These are phyloP conservation scores for Solanum chiquidenum DNA, from an alignment of 257 asterid species.

Conservation along the genomic window DNA sequence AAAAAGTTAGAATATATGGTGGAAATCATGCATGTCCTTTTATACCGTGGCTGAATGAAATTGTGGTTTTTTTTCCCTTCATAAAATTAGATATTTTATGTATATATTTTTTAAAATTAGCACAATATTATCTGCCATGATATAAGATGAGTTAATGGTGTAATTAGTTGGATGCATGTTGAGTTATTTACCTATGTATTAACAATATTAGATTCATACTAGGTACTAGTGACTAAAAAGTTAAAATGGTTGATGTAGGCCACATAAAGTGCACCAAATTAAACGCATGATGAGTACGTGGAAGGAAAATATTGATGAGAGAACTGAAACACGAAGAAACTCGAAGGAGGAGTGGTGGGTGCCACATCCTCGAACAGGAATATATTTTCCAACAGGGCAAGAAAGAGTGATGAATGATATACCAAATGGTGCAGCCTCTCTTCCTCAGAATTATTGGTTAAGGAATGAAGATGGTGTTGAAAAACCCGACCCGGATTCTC, in stretches of 20 bases:
- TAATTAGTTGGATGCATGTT: too few species aligned
- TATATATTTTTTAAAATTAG: too few species aligned
- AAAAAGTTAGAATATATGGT: background rate
- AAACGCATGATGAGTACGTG: background rate
- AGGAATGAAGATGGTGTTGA: conserved; percentile 41
- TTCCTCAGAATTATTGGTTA: conserved; percentile 23
- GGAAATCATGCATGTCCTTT: background rate
- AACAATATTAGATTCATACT: too few species aligned
- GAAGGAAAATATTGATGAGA: background rate
- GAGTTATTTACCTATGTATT: too few species aligned
- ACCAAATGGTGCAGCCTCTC: conserved; percentile 34
- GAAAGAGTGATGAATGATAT: conserved; percentile 35
- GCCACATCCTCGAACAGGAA: conserved; percentile 43
- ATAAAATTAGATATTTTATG: background rate
- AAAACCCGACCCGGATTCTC: background rate
- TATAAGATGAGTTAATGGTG: too few species aligned
- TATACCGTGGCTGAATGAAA: background rate
- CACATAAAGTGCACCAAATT: background rate
- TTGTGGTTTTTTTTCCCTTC: accelerated
- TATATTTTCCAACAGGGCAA: conserved; percentile 41
- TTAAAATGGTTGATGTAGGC: background rate
- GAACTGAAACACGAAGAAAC: background rate
- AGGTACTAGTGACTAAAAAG: background rate
- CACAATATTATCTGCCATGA: too few species aligned
- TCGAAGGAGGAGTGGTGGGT: conserved; percentile 13